These are phyloP conservation scores for Acacia melanoxylon DNA, from an alignment of 306 rosid species.

Conservation along the genomic window DNA sequence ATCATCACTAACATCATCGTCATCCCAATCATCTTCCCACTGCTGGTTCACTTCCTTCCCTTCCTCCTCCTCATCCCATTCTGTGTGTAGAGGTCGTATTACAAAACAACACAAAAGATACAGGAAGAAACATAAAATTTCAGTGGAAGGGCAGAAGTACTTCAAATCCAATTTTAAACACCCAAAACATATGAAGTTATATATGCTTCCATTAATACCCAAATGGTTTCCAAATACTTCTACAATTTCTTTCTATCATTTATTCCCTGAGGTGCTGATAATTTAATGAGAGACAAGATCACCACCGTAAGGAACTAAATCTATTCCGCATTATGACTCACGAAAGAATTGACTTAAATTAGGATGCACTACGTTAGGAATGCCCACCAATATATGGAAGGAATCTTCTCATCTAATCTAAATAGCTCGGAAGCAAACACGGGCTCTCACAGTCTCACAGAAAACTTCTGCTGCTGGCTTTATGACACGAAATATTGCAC, in stretches of 20 bases:
- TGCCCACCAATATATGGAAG: neutral
- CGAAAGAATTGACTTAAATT: neutral
- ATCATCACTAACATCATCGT: conserved; percentile 89
- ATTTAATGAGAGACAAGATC: conserved; percentile 4
- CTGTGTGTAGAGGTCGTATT: conserved; percentile 39
- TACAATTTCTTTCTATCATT: neutral
- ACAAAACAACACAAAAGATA: conserved; percentile 17
- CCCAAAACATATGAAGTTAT: conserved; percentile 5
- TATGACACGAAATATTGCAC: neutral
- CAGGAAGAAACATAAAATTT: conserved; percentile 17
- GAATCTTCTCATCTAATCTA: too few relatives aligned
- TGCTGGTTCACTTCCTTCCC: conserved; percentile 80
- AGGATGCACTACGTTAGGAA: neutral
- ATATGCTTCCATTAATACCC: neutral
- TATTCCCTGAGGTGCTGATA: neutral
- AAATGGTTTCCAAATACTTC: conserved; percentile 7
- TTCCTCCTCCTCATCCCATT: conserved; percentile 81
- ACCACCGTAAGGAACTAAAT: conserved; percentile 13
- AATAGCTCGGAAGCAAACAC: neutral
- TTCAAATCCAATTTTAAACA: neutral
- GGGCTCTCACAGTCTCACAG: neutral
- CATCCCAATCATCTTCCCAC: conserved; percentile 99
- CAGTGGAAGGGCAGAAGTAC: neutral
- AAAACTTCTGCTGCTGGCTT: neutral
- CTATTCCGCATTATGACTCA: neutral